Base-by-base conservation (phyloP, 2,329 filamentous ascomycete genomes). In the Elsinoe australis region DNA sequence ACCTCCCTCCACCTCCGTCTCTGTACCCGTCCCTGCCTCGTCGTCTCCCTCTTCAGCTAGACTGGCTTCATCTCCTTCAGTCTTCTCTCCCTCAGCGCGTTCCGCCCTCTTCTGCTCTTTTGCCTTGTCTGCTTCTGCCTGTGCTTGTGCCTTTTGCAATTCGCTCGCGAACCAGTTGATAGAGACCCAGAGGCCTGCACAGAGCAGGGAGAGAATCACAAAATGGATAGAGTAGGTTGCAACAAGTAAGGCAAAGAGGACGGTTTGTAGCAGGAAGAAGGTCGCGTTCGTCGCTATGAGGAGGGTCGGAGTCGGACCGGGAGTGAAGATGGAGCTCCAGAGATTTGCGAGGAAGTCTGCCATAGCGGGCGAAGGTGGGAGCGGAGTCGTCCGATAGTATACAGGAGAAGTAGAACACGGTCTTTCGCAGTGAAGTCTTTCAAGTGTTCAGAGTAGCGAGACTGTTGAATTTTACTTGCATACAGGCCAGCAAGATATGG, bases 121-220 rank as follows among this genome's bases (percentile, higher is more conserved):
- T 58, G 65, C 62, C 53, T 71, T 71, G 14, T 71, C 71, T 54
- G 75, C 72, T 56, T 72, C 71, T 57, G 73, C 66, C 56, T 68
- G 64, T 34, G 60, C 61, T 55, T 73, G 64, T 54, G 70, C 67
- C 24, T 67, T 67, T 22, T 65, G 62, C 46, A 82, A 65, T 61
- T 82, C 90, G 36, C 70, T 69, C 49, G 87, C 88, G 62, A 98
- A 96, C 92, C 92, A 98, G 75, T 96, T 96, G 69, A 96, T 89
- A 50, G 85, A 80, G 71, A 79, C 88, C 92, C 92, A 98, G 28
- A 96, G 74, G 3, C 85, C 85, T 24, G 71, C 89, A 54, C 80
- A 87, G 7, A 98, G 72, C 51, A 82, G 60, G 9, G 87, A 94
- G 4, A 98, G 77, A 50, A 90, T 74, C 54, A 87, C 64, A 61